phyloP scores from a whole-genome alignment of 345 rosid species.

The Boechera divaricarpa region DNA sequence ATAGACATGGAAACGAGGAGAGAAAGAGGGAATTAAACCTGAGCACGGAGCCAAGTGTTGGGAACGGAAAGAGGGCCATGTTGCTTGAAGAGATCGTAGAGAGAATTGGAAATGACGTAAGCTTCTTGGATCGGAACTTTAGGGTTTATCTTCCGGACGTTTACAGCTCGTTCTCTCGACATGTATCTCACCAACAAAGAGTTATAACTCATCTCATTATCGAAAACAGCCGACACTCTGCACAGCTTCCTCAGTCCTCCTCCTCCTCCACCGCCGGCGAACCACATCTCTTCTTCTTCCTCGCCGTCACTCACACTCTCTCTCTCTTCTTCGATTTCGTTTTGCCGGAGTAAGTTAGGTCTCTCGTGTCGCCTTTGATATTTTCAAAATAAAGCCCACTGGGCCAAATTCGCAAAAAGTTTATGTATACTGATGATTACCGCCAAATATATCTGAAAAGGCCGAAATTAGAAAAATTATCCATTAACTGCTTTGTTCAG shows the following conservation, averaged over 20 bases:
- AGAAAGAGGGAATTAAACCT: constrained; percentile 54
- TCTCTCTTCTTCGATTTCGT: not conserved
- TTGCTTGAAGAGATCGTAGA: constrained; percentile 66
- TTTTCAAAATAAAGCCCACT: not conserved
- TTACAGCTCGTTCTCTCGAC: constrained; percentile 75
- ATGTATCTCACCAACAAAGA: constrained; percentile 59
- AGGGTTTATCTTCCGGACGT: constrained; percentile 91
- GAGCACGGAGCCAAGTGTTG: constrained; percentile 77
- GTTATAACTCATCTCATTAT: constrained; percentile 13
- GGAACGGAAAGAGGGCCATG: constrained; percentile 80
- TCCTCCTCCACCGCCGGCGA: constrained; percentile 43
- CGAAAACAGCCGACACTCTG: not conserved
- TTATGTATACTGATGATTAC: not conserved
- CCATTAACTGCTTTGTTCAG: not conserved
- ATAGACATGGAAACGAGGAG: not conserved
- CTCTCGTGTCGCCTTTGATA: constrained; percentile 22
- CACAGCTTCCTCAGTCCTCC: constrained; percentile 40
- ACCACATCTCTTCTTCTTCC: constrained; percentile 43
- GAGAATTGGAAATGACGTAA: constrained; percentile 64
- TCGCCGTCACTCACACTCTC: constrained; percentile 30
- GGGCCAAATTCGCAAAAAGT: not conserved
- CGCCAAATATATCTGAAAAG: not conserved
- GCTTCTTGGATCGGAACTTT: constrained; percentile 91
- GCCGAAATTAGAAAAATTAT: not conserved
- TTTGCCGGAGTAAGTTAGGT: constrained; percentile 34